Conservation (phyloP, 495 filamentous ascomycete genomes). For the Bacidia gigantensis region DNA sequence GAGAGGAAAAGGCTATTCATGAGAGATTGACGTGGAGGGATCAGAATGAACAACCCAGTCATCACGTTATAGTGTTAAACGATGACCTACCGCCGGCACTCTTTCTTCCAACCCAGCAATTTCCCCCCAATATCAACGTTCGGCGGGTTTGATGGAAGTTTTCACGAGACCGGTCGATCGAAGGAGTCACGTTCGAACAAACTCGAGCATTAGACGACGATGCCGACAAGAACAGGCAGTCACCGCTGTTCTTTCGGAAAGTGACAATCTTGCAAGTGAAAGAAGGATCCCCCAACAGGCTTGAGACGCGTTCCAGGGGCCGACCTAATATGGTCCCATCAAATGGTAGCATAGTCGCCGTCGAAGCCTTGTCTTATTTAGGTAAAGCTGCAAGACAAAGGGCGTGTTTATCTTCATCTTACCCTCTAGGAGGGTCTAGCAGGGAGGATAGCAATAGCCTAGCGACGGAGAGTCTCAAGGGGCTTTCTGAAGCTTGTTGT, state of each 20-base stretch:
- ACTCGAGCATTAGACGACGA: background rate
- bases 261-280: background rate
- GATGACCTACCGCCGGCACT: background rate
- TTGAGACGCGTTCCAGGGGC: background rate
- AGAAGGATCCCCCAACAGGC: background rate
- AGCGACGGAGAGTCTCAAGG: too few species aligned
- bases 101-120: background rate
- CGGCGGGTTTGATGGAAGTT: background rate
- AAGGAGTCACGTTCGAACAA: background rate
- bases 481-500: too few species aligned
- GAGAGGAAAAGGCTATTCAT: too few species aligned
- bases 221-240: background rate
- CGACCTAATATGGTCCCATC: background rate
- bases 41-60: background rate
- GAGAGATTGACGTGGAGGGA: too few species aligned
- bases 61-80: background rate
- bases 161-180: background rate
- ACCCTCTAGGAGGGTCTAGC: background rate
- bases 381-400: background rate
- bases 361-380: background rate
- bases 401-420: background rate
- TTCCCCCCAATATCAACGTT: background rate
- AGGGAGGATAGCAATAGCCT: too few species aligned
- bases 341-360: background rate
- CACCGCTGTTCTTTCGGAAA: background rate